Percentiles rank a stretch among this genome's conserved stretches.
Evolutionary conservation across 1,284 basidiomycete genomes (phyloP).

Genomic region (Leccinum angustisporum): DNA sequence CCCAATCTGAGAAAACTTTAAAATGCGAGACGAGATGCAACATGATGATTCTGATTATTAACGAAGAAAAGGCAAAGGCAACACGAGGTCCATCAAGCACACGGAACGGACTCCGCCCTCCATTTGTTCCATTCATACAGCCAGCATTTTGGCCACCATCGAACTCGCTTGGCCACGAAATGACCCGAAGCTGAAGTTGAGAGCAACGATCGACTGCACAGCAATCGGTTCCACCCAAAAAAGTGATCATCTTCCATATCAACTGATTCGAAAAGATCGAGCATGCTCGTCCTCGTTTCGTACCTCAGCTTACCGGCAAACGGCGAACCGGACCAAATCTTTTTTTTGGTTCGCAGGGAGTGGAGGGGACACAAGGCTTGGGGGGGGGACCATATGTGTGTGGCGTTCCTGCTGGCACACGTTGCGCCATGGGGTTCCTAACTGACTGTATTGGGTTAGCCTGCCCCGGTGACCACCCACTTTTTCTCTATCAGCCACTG

Average conservation of each 20-base stretch:
- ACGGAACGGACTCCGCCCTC: not conserved
- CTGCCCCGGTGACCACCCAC: not conserved
- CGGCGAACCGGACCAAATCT: conserved; percentile 7
- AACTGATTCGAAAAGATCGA: not conserved
- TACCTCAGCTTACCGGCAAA: conserved; percentile 6
- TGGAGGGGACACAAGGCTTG: not conserved
- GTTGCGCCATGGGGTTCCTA: not conserved
- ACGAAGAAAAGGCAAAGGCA: not conserved
- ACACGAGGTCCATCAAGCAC: not conserved
- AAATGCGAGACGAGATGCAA: not conserved
- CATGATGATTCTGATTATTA: not conserved
- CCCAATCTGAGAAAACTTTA: not conserved
- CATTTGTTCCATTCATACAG: not conserved
- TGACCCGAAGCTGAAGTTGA: conserved; percentile 1
- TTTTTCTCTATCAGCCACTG: conserved; percentile 12
- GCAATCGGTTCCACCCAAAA: not conserved
- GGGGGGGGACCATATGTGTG: not conserved
- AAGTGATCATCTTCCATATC: not conserved
- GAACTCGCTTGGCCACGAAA: not conserved
- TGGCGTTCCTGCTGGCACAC: not conserved
- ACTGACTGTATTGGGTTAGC: not conserved
- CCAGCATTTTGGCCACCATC: not conserved
- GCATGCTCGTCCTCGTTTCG: not conserved
- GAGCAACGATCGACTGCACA: not conserved
- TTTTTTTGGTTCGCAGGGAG: not conserved